Base-by-base conservation (phyloP, 2,329 filamentous ascomycete species). In the Phaeosphaeriaceae sp. region DNA sequence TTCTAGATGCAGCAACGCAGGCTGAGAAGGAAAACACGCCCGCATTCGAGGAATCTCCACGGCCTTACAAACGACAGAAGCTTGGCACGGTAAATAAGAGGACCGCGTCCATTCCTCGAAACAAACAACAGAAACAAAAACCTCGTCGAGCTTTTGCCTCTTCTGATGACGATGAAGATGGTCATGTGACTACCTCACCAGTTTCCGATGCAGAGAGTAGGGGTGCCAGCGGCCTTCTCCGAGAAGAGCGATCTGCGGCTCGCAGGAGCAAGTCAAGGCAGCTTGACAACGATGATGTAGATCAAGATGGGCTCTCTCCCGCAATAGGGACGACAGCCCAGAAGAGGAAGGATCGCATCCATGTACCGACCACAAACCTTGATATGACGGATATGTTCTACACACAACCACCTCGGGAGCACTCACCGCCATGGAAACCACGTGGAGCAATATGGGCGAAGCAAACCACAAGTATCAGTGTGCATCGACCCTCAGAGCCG, bases 1-100 rank as follows among this genome's bases (percentile, higher is more conserved):
- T 91, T 58, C 81, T 91, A 47, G 79, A 84, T 35, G 88, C 84
- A 7, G 81, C 88, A 22, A 87, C 85, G 40, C 84, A 88, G 62
- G 77, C 77, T 4, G 78, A 79, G 66, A 68, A 68, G 26, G 65
- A 70, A 55, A 66, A 66, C 40, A 62, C 75, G 56, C 63, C 69
- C 50, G 58, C 67, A 69, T 77, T 78, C 61, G 75, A 61, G 40
- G 52, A 64, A 42, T 78, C 74, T 52, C 73, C 76, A 55, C 69
- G 75, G 55, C 70, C 75, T 24, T 59, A 64, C 55, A 81, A 80
- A 67, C 72, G 79, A 30, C 72, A 70, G 47, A 76, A 73, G 61
- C 59, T 74, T 26, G 62, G 59, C 52, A 63, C 65, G 23, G 52
- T 59, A 70, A 65, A 72, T 70, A 67, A 70, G 53, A 65, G 59